Evolutionary conservation across 352 stramenopile genomes (phyloP).

Genomic region (Pythium rhizo-oryzae): DNA sequence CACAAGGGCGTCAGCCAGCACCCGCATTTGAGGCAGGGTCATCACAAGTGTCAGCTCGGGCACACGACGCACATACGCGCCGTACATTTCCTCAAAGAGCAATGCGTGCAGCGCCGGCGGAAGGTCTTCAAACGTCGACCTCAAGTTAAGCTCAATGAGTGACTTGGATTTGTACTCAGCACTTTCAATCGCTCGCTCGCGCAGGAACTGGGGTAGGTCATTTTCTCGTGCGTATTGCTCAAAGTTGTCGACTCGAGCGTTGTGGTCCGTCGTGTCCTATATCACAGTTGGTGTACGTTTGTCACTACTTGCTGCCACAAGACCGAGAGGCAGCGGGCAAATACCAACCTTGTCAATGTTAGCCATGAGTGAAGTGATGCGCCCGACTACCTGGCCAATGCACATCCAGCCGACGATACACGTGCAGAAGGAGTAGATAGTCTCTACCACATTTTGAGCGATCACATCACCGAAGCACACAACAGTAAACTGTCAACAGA

Average conservation of each 20-base stretch:
- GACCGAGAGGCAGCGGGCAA: too few species aligned
- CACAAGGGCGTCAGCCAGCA: constrained; percentile 46
- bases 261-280: constrained; percentile 45
- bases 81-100: constrained; percentile 65
- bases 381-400: constrained; percentile 67
- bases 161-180: constrained; percentile 60
- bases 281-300: background rate
- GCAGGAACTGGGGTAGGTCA: constrained; percentile 43
- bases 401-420: constrained; percentile 79
- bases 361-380: constrained; percentile 68
- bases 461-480: constrained; percentile 77
- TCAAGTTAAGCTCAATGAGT: constrained; percentile 43
- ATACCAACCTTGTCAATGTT: constrained; percentile 48
- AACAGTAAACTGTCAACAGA: constrained; percentile 82
- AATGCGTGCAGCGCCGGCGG: constrained; percentile 36
- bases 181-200: constrained; percentile 55
- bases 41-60: constrained; percentile 35
- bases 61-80: constrained; percentile 31
- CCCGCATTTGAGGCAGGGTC: constrained; percentile 33
- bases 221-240: constrained; percentile 61
- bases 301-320: too few species aligned
- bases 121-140: constrained; percentile 46
- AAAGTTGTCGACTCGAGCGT: constrained; percentile 60
- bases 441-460: constrained; percentile 58
- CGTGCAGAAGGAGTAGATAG: constrained; percentile 52